Conservation (phyloP, 371 early-diverging fungal genomes). For the Gilbertella persicaria region DNA sequence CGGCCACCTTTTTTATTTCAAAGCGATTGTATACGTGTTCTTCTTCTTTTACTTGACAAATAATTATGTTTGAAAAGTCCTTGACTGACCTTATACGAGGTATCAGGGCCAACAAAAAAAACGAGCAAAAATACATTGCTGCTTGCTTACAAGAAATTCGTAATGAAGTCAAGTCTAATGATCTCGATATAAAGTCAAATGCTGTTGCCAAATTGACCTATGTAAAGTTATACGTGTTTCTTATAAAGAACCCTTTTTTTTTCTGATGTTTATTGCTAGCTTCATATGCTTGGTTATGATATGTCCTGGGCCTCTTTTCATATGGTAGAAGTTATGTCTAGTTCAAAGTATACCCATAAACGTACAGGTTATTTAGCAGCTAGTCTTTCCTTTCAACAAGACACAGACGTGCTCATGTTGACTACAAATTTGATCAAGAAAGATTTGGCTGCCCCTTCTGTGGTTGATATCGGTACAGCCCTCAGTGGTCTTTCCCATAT, state of each 20-base stretch:
- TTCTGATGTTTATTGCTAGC: constrained; percentile 38
- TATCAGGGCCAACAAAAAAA: constrained; percentile 90
- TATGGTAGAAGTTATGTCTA: constrained; percentile 96
- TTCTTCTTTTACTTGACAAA: too few relatives aligned
- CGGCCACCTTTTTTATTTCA: too few relatives aligned
- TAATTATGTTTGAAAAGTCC: constrained; percentile 88
- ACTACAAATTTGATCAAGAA: constrained; percentile 95
- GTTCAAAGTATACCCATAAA: constrained; percentile 83
- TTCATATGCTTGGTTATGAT: constrained; percentile 97
- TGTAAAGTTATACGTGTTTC: constrained; percentile 42
- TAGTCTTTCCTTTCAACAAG: constrained; percentile 84
- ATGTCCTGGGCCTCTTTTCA: constrained; percentile 97
- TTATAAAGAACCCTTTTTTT: background rate
- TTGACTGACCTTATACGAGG: constrained; percentile 91
- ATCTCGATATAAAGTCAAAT: constrained; percentile 80
- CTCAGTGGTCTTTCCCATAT: constrained; percentile 90
- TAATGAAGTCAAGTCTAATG: constrained; percentile 83
- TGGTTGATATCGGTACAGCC: constrained; percentile 86
- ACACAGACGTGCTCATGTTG: constrained; percentile 95
- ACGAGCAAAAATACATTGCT: constrained; percentile 85
- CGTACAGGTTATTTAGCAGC: constrained; percentile 93
- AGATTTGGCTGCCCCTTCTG: constrained; percentile 85
- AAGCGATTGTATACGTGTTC: too few relatives aligned
- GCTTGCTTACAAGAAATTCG: constrained; percentile 86
- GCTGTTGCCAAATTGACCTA: constrained; percentile 91